A percentile compares a stretch with the other conserved stretches of the same genome.
These are phyloP conservation scores for Cladophialophora chaetospira DNA, from an alignment of 2,329 filamentous ascomycete species.

Conservation along the genomic window DNA sequence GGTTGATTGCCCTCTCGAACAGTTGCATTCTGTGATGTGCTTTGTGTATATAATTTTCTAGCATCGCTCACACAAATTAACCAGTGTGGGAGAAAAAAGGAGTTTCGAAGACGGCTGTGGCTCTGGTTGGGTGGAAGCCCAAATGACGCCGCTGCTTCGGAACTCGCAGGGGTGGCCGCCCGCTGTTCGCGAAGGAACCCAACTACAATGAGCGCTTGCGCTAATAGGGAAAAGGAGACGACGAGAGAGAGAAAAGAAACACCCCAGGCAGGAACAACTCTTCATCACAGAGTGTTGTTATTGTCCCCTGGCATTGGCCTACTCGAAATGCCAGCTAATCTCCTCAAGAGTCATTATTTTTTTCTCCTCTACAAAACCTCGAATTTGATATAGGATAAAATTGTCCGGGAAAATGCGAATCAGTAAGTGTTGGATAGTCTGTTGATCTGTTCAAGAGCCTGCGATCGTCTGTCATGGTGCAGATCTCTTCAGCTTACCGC, in stretches of 20 bases:
- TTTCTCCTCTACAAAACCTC: neutral
- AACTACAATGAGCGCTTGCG: neutral
- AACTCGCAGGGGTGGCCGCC: conserved; percentile 8
- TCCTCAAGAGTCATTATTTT: neutral
- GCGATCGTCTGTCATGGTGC: neutral
- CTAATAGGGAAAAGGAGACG: neutral
- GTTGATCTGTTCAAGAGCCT: too few species aligned
- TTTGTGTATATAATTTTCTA: too few species aligned
- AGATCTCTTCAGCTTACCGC: conserved; percentile 7
- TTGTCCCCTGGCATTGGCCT: neutral
- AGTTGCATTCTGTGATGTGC: too few species aligned
- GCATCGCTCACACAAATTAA: too few species aligned
- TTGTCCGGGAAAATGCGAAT: too few species aligned
- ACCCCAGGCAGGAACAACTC: neutral
- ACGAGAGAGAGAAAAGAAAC: neutral
- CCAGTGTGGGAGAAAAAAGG: too few species aligned
- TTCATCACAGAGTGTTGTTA: neutral
- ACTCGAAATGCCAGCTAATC: neutral
- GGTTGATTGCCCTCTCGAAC: too few species aligned
- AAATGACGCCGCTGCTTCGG: conserved; percentile 16
- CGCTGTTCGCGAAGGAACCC: conserved; percentile 3
- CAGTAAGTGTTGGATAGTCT: too few species aligned
- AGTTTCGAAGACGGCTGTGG: too few species aligned
- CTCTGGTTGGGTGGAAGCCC: neutral
- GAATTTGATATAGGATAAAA: neutral